phyloP scores from a whole-genome alignment of 1,284 basidiomycete genomes.

The Ganoderma resinaceum region DNA sequence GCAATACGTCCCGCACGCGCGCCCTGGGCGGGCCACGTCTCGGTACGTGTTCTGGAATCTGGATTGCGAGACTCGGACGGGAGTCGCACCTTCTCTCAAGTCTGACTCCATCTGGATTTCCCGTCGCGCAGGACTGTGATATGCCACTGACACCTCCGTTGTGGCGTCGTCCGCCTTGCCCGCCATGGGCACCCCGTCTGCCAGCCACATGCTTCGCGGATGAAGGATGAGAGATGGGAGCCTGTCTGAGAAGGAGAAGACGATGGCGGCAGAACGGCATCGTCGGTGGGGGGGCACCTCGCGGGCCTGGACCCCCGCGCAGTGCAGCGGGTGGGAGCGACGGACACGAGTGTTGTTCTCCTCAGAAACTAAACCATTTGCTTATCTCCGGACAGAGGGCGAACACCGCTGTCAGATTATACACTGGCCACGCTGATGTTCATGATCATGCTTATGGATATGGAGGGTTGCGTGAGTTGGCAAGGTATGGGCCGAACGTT shows the following conservation, averaged over 20 bases:
- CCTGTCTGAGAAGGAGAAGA: conserved; percentile 4
- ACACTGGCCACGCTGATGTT: background rate
- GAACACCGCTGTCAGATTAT: background rate
- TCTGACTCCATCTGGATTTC: conserved; percentile 8
- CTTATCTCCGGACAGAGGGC: background rate
- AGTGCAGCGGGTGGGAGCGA: conserved; percentile 14
- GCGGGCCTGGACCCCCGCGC: conserved; percentile 14
- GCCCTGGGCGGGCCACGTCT: conserved; percentile 15
- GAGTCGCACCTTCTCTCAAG: conserved; percentile 1
- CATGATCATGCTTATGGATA: background rate
- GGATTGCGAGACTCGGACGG: background rate
- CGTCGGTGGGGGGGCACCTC: conserved; percentile 9
- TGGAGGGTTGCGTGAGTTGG: background rate
- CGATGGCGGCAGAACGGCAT: conserved; percentile 2
- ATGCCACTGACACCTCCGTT: conserved; percentile 16
- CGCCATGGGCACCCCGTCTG: conserved; percentile 2
- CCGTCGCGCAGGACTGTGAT: conserved; percentile 25
- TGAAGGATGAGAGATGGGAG: conserved; percentile 12
- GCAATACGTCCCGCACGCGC: conserved; percentile 18
- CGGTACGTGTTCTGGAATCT: conserved; percentile 10
- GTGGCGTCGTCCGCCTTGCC: conserved; percentile 13
- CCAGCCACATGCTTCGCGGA: background rate
- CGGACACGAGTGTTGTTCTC: background rate
- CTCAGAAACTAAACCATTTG: background rate
- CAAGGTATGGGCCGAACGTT: background rate